Conservation (phyloP, 1,284 basidiomycete species). For the Singerocomus rubriflavus region DNA sequence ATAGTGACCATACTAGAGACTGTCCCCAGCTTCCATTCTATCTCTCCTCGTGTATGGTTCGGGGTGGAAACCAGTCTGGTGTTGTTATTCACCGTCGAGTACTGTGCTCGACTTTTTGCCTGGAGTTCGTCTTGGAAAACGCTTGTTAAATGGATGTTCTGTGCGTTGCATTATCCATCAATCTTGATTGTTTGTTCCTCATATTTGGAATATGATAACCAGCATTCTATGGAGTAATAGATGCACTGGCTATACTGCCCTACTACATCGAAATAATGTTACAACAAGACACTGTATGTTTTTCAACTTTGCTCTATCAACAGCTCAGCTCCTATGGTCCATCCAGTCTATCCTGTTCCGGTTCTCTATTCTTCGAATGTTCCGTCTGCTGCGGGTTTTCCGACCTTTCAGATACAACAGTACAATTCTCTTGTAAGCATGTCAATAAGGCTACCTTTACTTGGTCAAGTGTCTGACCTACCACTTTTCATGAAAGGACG, state of each 20-base stretch:
- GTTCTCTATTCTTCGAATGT: conserved; percentile 83
- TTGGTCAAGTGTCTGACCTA: background rate
- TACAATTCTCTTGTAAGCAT: conserved; percentile 70
- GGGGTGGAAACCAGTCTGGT: conserved; percentile 78
- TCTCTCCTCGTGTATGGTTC: conserved; percentile 73
- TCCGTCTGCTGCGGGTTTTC: conserved; percentile 83
- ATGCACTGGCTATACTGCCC: conserved; percentile 79
- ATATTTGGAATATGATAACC: conserved; percentile 7
- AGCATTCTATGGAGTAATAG: conserved; percentile 86
- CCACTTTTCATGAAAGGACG: conserved; percentile 45
- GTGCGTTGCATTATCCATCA: conserved; percentile 42
- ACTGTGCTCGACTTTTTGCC: conserved; percentile 59
- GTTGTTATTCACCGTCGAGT: conserved; percentile 81
- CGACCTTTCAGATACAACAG: conserved; percentile 82
- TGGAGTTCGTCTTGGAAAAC: conserved; percentile 62
- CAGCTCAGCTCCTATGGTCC: background rate
- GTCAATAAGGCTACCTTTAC: background rate
- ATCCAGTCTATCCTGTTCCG: conserved; percentile 76
- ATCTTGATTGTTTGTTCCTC: conserved; percentile 4
- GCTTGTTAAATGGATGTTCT: conserved; percentile 64
- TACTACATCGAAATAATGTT: conserved; percentile 84
- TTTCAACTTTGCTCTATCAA: background rate
- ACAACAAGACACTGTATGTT: conserved; percentile 78
- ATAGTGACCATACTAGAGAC: conserved; percentile 84
- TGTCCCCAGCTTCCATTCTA: conserved; percentile 75